These are phyloP conservation scores for Pseudoscleropodium purum DNA, from an alignment of 225 moss, liverwort and hornwort species.

Conservation along the genomic window DNA sequence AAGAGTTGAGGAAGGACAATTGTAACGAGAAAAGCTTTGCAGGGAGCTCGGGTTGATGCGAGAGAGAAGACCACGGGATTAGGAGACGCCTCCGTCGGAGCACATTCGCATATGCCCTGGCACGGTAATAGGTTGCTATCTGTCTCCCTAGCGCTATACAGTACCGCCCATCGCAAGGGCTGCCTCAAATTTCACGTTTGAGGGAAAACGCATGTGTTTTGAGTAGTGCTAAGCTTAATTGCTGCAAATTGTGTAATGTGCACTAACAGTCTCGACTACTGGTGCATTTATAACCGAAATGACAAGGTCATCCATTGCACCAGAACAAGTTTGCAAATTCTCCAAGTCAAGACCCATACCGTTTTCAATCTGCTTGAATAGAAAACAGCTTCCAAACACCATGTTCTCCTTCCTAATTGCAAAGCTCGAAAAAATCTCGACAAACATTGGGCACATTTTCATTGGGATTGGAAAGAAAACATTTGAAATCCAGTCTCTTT, in stretches of 20 bases:
- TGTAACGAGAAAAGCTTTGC: background rate
- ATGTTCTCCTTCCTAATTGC: background rate
- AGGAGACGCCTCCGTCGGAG: background rate
- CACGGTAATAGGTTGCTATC: background rate
- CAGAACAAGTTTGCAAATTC: background rate
- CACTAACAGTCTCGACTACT: too few species aligned
- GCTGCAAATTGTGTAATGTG: background rate
- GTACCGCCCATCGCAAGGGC: background rate
- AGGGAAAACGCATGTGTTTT: background rate
- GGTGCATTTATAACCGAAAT: background rate
- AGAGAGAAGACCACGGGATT: background rate
- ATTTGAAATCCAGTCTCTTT: background rate
- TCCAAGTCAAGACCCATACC: background rate
- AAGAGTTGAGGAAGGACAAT: background rate
- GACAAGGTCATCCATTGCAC: background rate
- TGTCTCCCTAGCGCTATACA: background rate
- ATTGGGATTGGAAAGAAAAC: too few species aligned
- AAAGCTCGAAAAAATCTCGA: background rate
- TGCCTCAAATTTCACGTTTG: background rate
- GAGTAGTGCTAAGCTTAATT: background rate
- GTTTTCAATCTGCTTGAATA: background rate
- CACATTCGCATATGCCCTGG: background rate
- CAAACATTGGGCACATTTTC: background rate
- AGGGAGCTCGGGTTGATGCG: background rate
- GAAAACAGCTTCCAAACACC: background rate